Base-by-base conservation (phyloP, 495 filamentous ascomycete genomes). In the Oleoguttula mirabilis region DNA sequence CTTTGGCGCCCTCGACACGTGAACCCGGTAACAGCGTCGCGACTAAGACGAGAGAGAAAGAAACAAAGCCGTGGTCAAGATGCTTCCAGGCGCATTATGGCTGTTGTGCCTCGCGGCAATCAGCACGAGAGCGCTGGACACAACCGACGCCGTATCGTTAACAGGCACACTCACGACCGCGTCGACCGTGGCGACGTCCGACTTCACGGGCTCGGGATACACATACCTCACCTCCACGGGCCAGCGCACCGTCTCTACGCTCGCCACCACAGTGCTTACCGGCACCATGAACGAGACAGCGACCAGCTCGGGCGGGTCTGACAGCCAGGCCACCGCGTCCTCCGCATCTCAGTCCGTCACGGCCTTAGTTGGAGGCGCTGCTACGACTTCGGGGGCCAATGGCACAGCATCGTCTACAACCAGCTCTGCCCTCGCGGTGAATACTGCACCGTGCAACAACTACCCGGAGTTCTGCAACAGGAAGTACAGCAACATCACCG, bases 401-500 rank as follows among this genome's bases (percentile, higher is more conserved):
- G 21, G 37, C 0, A 42, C 43, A 27, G 43, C 25, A 2, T 36
- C 35, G 1, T 41, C 44, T 11, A 56, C 58, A 1, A 36, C 40
- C 10, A 54, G 47, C 8, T 30, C 57, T 7, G 40, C 57, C 16
- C 6, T 21, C 17, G 49, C 60, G 3, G 39, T 46, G 12, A 65
- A 63, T 47, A 62, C 60, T 0, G 41, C 59, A n/a, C 58, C 85
- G 3, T 96, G 88, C 69, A 96, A 96, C 60, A 72, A 74, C 58
- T 83, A 88, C 52, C 62, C 75, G n/a, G 84, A 92, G 55, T 77
- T 93, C 54, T 96, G 88, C 62, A 59, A 56, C 6, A 71, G 86
- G 34, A 76, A 75, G 42, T 96, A 88, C 56, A 82, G 81, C 64
- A 90, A 94, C 59, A 83, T 96, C 58, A 90, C 87, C 41, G 68